phyloP scores from a whole-genome alignment of 148 eudicot species.

The Oxyria digyna region DNA sequence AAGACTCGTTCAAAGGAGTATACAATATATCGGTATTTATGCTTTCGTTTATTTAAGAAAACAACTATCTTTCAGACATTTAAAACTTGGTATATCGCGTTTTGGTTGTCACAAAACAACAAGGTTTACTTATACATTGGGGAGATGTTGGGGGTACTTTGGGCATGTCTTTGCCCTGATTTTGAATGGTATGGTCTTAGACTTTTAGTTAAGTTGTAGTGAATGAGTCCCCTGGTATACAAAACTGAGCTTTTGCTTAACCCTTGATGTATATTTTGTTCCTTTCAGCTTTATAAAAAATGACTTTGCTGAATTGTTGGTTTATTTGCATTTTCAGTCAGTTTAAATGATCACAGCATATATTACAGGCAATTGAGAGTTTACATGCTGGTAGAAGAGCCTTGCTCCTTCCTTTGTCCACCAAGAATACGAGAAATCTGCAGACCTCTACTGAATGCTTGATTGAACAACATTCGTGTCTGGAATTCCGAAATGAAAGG shows the following conservation, averaged over 20 bases:
- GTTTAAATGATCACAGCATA: background rate
- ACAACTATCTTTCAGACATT: background rate
- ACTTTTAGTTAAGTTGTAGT: background rate
- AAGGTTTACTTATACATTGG: background rate
- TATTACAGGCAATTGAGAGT: too few relatives aligned
- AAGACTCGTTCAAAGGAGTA: background rate
- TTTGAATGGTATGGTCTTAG: background rate
- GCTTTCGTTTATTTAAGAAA: background rate
- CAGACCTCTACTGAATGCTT: conserved; percentile 7
- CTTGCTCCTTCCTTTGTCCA: background rate
- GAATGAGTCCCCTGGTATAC: background rate
- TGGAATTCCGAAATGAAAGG: background rate
- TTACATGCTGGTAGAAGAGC: background rate
- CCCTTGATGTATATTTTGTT: background rate
- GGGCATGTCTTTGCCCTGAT: background rate
- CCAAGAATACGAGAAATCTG: conserved; percentile 7
- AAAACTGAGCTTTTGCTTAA: background rate
- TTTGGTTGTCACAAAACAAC: background rate
- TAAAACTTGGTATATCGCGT: background rate
- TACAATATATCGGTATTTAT: background rate
- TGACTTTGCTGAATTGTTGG: background rate
- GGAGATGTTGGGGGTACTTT: background rate
- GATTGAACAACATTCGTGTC: conserved; percentile 6
- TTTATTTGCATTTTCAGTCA: background rate
- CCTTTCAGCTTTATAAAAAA: background rate